Conservation (phyloP, 2,329 filamentous ascomycete genomes). For the Fusarium devonianum region DNA sequence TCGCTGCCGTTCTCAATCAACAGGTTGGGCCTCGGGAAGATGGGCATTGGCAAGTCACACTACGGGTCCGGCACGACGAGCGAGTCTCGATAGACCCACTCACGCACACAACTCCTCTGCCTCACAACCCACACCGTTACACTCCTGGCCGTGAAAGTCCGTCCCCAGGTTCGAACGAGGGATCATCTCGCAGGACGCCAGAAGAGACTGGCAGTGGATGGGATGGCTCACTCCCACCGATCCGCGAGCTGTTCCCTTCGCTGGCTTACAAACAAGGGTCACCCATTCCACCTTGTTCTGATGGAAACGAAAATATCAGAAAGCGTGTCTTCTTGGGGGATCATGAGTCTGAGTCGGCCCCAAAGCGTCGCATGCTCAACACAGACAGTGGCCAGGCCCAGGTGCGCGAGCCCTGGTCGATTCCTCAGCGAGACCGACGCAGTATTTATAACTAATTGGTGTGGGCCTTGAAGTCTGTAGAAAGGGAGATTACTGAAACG, state of each 20-base stretch:
- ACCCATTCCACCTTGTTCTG: neutral
- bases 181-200: neutral
- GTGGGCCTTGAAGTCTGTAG: neutral
- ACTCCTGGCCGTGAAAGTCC: neutral
- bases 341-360: neutral
- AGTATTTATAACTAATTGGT: neutral
- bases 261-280: neutral
- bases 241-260: conserved; percentile 23
- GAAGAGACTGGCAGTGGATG: conserved; percentile 1
- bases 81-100: neutral
- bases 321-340: conserved; percentile 10
- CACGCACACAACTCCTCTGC: neutral
- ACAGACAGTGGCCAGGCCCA: neutral
- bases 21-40: neutral
- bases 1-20: neutral
- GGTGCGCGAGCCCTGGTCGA: neutral
- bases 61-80: neutral
- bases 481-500: neutral
- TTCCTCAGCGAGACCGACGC: neutral
- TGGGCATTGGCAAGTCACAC: conserved; percentile 1
- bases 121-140: neutral
- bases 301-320: neutral
- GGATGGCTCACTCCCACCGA: conserved; percentile 13
- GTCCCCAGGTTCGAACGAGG: neutral
- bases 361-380: conserved; percentile 24